Percentiles rank a stretch among this genome's conserved stretches.
Evolutionary conservation across 2,329 filamentous ascomycete species (phyloP).

Genomic region (Leptographium flavum): DNA sequence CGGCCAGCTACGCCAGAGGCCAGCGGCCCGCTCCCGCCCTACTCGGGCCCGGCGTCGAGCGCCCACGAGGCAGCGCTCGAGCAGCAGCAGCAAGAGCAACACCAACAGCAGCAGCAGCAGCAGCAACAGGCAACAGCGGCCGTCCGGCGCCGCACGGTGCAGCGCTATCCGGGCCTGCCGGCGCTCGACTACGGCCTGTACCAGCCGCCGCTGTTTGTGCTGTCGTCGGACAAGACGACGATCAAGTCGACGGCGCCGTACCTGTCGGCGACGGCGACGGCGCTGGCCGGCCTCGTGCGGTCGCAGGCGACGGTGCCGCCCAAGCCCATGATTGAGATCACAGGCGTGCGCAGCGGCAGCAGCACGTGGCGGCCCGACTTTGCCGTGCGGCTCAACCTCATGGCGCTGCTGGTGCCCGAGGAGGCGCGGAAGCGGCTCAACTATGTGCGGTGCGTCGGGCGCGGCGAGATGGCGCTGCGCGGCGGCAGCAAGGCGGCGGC

Average conservation of each 20-base stretch:
- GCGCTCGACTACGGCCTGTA: constrained; percentile 37
- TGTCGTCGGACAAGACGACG: constrained; percentile 32
- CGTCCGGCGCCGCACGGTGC: constrained; percentile 6
- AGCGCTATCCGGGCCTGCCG: constrained; percentile 32
- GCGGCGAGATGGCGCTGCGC: constrained; percentile 34
- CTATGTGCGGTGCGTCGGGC: constrained; percentile 36
- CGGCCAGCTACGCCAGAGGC: not conserved
- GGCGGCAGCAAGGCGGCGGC: constrained; percentile 26
- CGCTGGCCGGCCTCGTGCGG: constrained; percentile 31
- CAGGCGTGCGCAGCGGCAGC: constrained; percentile 30
- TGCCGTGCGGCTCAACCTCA: constrained; percentile 37
- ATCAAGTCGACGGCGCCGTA: constrained; percentile 33
- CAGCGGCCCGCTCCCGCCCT: too few species aligned
- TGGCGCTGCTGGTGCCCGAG: constrained; percentile 36
- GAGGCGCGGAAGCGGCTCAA: constrained; percentile 30
- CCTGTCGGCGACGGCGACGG: constrained; percentile 29
- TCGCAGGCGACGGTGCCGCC: constrained; percentile 36
- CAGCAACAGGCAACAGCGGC: not conserved
- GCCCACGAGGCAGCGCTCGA: constrained; percentile 10
- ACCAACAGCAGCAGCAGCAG: constrained; percentile 9
- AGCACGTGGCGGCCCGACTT: constrained; percentile 31
- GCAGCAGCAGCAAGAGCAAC: constrained; percentile 6
- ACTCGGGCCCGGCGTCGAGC: constrained; percentile 17
- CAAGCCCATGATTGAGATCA: constrained; percentile 37
- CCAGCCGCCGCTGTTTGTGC: constrained; percentile 33